Conservation (phyloP, 805 yeast genomes). For the Suhomyces canberraensis region DNA sequence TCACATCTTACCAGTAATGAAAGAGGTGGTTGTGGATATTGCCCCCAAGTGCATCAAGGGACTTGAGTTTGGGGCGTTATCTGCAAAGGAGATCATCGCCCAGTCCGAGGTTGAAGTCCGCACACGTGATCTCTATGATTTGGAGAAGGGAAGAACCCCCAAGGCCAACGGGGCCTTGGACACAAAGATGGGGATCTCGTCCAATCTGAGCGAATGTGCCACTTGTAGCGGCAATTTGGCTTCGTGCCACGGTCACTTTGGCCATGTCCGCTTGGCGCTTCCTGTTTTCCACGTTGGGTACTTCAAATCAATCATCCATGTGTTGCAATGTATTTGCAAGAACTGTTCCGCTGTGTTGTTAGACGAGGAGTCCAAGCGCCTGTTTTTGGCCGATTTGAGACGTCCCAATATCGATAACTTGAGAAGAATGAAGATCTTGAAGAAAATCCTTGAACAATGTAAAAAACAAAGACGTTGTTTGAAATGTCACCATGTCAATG, state of each 20-base stretch:
- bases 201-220: constrained; percentile 77
- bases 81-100: constrained; percentile 85
- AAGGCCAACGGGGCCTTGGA: constrained; percentile 86
- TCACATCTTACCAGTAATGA: constrained; percentile 23
- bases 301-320: constrained; percentile 85
- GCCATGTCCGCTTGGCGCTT: constrained; percentile 85
- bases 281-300: constrained; percentile 98
- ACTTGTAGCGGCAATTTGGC: constrained; percentile 93
- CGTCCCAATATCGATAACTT: constrained; percentile 87
- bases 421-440: constrained; percentile 85
- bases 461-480: constrained; percentile 92
- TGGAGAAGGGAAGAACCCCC: constrained; percentile 85
- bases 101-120: constrained; percentile 93
- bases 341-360: constrained; percentile 76
- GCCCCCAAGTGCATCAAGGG: constrained; percentile 91
- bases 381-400: constrained; percentile 73
- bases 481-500: constrained; percentile 83
- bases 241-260: constrained; percentile 97
- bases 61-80: constrained; percentile 87
- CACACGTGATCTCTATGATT: constrained; percentile 86
- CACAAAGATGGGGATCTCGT: constrained; percentile 88
- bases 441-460: constrained; percentile 84
- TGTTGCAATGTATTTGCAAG: constrained; percentile 88
- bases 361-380: constrained; percentile 67
- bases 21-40: constrained; percentile 61